A percentile compares a stretch with the other conserved stretches of the same genome.
These are phyloP conservation scores for Umbelopsis isabellina DNA, from an alignment of 192 early-diverging fungal genomes.

Conservation along the genomic window DNA sequence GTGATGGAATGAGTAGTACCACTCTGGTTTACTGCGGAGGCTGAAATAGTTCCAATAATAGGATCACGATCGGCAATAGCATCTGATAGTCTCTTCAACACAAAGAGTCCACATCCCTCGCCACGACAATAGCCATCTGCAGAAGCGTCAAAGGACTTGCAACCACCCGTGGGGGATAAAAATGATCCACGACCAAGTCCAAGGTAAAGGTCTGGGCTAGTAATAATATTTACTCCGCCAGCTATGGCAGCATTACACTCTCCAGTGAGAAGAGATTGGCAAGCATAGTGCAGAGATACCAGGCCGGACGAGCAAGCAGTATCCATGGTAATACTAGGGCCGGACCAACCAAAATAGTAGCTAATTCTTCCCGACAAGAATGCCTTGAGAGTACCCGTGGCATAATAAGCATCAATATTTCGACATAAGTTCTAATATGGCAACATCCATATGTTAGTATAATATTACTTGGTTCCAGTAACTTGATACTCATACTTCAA, in stretches of 20 bases:
- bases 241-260: neutral
- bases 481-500: neutral
- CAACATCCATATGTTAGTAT: neutral
- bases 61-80: slow-evolving; percentile 29
- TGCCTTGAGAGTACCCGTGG: neutral
- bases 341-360: neutral
- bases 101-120: slow-evolving; percentile 33
- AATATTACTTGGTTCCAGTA: neutral
- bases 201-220: neutral
- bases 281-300: neutral
- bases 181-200: slow-evolving; percentile 8
- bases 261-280: slow-evolving; percentile 6
- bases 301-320: neutral
- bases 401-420: slow-evolving; percentile 9
- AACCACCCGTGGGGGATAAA: neutral
- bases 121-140: slow-evolving; percentile 39
- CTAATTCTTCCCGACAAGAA: slow-evolving; percentile 7
- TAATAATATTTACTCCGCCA: slow-evolving; percentile 7
- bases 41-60: slow-evolving; percentile 3
- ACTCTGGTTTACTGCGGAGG: neutral
- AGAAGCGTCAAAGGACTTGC: slow-evolving; percentile 28
- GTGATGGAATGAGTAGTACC: slow-evolving; percentile 1
- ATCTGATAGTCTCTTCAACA: slow-evolving; percentile 30
- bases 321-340: slow-evolving; percentile 6
- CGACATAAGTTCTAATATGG: neutral